Evolutionary conservation across 1,139 yeast genomes (phyloP).

Genomic region (Taphrina flavorubra): DNA sequence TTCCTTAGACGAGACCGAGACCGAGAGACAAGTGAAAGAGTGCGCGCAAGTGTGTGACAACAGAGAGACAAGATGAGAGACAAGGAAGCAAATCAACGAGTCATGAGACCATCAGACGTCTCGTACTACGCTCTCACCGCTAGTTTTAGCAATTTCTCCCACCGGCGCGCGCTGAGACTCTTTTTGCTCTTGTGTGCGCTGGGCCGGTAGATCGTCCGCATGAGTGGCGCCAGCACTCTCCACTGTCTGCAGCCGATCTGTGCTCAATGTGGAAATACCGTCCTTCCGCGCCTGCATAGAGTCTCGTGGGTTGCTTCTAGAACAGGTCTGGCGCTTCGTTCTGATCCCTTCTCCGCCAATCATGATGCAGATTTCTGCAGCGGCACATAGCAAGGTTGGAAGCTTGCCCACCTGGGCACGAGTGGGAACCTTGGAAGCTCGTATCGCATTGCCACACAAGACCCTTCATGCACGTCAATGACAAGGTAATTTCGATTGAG

Average conservation of each 20-base stretch:
- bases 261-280: not conserved
- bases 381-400: not conserved
- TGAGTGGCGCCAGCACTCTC: not conserved
- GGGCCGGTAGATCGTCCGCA: slow-evolving; percentile 1
- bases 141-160: no score
- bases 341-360: not conserved
- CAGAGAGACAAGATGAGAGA: no score
- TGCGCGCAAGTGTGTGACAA: not conserved
- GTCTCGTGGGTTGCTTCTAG: not conserved
- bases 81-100: no score
- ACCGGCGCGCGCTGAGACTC: not conserved
- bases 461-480: not conserved
- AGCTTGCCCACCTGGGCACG: no score
- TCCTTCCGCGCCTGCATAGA: slow-evolving; percentile 4
- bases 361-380: not conserved
- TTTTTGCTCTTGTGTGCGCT: not conserved
- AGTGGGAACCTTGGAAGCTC: no score
- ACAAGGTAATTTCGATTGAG: no score
- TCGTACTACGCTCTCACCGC: no score
- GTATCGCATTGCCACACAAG: not conserved
- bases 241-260: no score
- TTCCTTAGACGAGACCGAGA: not conserved
- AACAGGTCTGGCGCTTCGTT: not conserved
- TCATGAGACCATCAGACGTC: no score
- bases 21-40: not conserved